Percentiles rank a stretch among this genome's conserved stretches.
Evolutionary conservation across 371 early-diverging fungal genomes (phyloP).

Genomic region (Haplosporangium sp.): DNA sequence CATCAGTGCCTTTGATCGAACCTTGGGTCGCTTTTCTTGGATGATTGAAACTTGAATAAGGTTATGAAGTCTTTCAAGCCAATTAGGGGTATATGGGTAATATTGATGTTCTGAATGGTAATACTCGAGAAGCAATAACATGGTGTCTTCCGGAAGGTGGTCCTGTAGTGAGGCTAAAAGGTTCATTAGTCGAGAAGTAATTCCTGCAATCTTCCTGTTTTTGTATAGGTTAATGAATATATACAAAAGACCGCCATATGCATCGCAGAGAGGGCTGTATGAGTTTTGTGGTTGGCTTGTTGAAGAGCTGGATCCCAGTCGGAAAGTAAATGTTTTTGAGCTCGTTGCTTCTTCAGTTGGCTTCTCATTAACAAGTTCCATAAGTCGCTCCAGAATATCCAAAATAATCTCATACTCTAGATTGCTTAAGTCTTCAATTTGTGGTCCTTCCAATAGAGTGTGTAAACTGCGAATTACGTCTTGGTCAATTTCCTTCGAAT

Average conservation of each 20-base stretch:
- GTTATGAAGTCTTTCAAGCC: slow-evolving; percentile 68
- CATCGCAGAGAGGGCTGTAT: slow-evolving; percentile 20
- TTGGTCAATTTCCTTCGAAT: slow-evolving; percentile 42
- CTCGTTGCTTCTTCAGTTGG: slow-evolving; percentile 8
- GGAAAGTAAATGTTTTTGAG: slow-evolving; percentile 31
- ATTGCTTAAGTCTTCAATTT: slow-evolving; percentile 33
- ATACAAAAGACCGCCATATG: slow-evolving; percentile 30
- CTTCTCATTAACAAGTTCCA: slow-evolving; percentile 33
- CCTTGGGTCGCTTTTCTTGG: slow-evolving; percentile 49
- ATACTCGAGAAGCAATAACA: slow-evolving; percentile 66
- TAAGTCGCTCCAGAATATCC: slow-evolving; percentile 56
- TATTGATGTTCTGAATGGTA: slow-evolving; percentile 71
- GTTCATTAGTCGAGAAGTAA: slow-evolving; percentile 64
- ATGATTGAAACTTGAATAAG: slow-evolving; percentile 70
- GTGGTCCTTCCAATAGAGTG: slow-evolving; percentile 28
- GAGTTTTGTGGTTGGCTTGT: slow-evolving; percentile 16
- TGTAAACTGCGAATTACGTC: slow-evolving; percentile 56
- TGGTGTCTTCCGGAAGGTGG: slow-evolving; percentile 68
- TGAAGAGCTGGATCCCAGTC: slow-evolving; percentile 8
- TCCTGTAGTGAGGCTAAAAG: slow-evolving; percentile 68
- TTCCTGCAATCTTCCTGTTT: slow-evolving; percentile 52
- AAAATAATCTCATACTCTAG: slow-evolving; percentile 60
- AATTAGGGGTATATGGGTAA: slow-evolving; percentile 73
- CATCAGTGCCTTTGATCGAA: slow-evolving; percentile 65
- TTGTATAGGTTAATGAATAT: slow-evolving; percentile 31